Evolutionary conservation across 257 asterid genomes (phyloP).

Genomic region (Phtheirospermum japonicum): DNA sequence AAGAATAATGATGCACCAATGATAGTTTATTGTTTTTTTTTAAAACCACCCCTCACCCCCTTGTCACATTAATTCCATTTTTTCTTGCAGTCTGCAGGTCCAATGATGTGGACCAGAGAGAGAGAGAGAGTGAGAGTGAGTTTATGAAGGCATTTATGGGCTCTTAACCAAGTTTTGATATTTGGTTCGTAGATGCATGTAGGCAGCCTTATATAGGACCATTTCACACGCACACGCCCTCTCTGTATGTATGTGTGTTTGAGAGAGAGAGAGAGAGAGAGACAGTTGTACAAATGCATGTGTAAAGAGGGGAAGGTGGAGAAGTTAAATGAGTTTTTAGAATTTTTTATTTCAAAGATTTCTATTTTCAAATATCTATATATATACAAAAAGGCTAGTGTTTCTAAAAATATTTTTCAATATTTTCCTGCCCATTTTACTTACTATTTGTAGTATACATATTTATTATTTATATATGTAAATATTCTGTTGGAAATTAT

Average conservation of each 20-base stretch:
- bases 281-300: neutral
- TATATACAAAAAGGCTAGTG: too few species aligned
- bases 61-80: neutral
- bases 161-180: neutral
- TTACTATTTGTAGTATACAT: too few species aligned
- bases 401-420: too few species aligned
- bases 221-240: neutral
- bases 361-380: neutral
- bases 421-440: too few species aligned
- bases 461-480: too few species aligned
- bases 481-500: too few species aligned
- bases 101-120: neutral
- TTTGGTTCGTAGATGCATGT: neutral
- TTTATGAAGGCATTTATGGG: neutral
- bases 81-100: too few species aligned
- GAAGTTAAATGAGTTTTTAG: neutral
- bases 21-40: neutral
- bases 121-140: neutral
- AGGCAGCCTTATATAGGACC: neutral
- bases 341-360: too few species aligned
- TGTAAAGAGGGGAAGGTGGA: neutral
- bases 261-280: too few species aligned
- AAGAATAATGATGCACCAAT: conserved; percentile 14
- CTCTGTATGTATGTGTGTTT: neutral
- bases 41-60: too few species aligned